phyloP scores from a whole-genome alignment of 2,329 filamentous ascomycete species.

The Fusarium stilboides region DNA sequence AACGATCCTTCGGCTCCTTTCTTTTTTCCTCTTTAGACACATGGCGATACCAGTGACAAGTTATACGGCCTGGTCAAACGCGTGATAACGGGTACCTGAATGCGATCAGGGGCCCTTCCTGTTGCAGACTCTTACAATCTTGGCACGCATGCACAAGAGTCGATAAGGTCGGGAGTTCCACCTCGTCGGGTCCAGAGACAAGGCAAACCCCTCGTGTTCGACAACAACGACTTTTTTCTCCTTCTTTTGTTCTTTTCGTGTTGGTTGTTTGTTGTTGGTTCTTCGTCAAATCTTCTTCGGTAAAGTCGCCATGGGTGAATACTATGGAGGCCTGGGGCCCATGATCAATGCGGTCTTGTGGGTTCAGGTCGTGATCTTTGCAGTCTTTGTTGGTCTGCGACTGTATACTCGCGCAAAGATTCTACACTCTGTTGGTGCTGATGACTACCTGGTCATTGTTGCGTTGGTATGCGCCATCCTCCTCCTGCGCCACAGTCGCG shows the following conservation, averaged over 20 bases:
- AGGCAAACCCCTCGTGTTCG: neutral
- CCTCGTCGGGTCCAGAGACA: neutral
- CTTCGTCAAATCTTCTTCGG: neutral
- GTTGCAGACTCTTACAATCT: neutral
- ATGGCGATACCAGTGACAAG: neutral
- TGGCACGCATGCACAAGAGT: neutral
- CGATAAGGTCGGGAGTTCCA: neutral
- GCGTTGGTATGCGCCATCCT: neutral
- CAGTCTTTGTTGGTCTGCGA: slow-evolving; percentile 20
- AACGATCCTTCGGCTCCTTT: neutral
- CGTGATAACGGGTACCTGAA: neutral
- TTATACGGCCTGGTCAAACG: neutral
- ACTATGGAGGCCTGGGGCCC: slow-evolving; percentile 30
- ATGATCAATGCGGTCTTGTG: slow-evolving; percentile 32
- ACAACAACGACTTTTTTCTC: neutral
- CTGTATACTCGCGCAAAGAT: slow-evolving; percentile 24
- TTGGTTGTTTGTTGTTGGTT: neutral
- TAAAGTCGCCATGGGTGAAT: slow-evolving; percentile 7
- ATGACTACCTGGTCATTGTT: slow-evolving; percentile 21
- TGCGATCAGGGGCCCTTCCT: neutral
- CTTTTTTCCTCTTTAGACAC: neutral
- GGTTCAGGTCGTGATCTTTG: slow-evolving; percentile 24
- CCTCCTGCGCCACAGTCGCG: neutral
- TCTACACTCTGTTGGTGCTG: slow-evolving; percentile 8
- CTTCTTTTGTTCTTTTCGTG: neutral